phyloP scores from a whole-genome alignment of 768 basidiomycete species.

The Suillus variegatus region DNA sequence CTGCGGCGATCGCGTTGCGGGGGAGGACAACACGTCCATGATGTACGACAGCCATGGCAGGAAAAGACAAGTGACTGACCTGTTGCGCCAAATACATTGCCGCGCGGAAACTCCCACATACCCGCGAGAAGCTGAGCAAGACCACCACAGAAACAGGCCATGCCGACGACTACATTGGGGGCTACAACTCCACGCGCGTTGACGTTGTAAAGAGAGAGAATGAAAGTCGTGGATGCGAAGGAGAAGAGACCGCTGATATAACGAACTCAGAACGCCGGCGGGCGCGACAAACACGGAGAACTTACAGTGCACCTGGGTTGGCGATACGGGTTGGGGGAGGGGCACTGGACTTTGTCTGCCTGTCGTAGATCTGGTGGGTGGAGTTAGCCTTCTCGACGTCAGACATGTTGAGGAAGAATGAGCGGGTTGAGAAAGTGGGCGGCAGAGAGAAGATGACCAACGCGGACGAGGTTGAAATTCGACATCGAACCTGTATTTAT shows the following conservation, averaged over 20 bases:
- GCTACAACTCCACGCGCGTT: slow-evolving; percentile 49
- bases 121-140: slow-evolving; percentile 85
- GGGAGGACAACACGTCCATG: background rate
- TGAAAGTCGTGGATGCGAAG: slow-evolving; percentile 82
- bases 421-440: background rate
- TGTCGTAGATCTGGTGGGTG: slow-evolving; percentile 23
- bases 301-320: slow-evolving; percentile 52
- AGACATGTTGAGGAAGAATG: slow-evolving; percentile 28
- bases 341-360: slow-evolving; percentile 7
- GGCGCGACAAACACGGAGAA: background rate
- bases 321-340: slow-evolving; percentile 42
- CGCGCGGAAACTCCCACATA: slow-evolving; percentile 82
- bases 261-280: background rate
- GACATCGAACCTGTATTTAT: background rate
- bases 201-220: slow-evolving; percentile 75
- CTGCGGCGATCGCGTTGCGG: background rate
- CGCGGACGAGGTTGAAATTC: background rate
- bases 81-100: slow-evolving; percentile 72
- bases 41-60: background rate
- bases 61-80: slow-evolving; percentile 44
- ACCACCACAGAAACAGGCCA: slow-evolving; percentile 86
- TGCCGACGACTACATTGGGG: slow-evolving; percentile 79
- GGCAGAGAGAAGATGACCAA: background rate
- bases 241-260: slow-evolving; percentile 68
- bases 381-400: slow-evolving; percentile 35